Evolutionary conservation across 1,284 basidiomycete species (phyloP), one percentile per base, ranked within the genome.

Genomic region (Trichosporon sp.): DNA sequence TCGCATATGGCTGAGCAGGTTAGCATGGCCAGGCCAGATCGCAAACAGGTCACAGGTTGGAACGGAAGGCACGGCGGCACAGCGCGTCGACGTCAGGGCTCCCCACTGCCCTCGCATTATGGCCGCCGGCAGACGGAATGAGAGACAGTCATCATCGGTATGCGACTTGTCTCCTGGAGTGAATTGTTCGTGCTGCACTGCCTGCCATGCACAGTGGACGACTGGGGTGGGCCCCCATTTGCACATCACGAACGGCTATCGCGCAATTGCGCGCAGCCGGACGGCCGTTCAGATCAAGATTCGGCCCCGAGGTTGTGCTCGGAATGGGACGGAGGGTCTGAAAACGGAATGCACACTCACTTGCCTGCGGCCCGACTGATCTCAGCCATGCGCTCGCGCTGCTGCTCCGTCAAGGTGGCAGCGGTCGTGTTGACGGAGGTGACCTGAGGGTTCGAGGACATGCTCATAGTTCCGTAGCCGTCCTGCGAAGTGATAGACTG

Each of bases 381-480:
- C 58, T 68, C 67, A 15, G 67, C 62, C 70, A 71, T 71, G 34
- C 67, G 67, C 23, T 65, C 65, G 6, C 68, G 63, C 63, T 68
- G 67, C 44, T 64, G 62, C 38, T 64, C 56, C 1, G 65, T 62
- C 8, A 66, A 13, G 23, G 66, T 64, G 35, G 62, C 58, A 56
- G 47, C 35, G 21, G n/a, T 31, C 53, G 47, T 34, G 47, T 64
- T 23, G 35, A 44, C 25, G 66, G 31, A n/a, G 38, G 62, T 44
- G 21, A 35, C 25, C 65, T 56, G 23, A 32, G 34, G 63, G 23
- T 63, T n/a, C 2, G 56, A 60, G 3, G 56, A 32, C 70, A 72
- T 72, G 11, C 64, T 18, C 68, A 69, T 72, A 29, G 70, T 69
- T 31, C 70, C 70, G 38, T 72, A 72, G 4, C 66, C 68, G 7